Evolutionary conservation across 805 yeast species (phyloP), one percentile per base, ranked within the genome.

Genomic region (Ogataea haglerorum): DNA sequence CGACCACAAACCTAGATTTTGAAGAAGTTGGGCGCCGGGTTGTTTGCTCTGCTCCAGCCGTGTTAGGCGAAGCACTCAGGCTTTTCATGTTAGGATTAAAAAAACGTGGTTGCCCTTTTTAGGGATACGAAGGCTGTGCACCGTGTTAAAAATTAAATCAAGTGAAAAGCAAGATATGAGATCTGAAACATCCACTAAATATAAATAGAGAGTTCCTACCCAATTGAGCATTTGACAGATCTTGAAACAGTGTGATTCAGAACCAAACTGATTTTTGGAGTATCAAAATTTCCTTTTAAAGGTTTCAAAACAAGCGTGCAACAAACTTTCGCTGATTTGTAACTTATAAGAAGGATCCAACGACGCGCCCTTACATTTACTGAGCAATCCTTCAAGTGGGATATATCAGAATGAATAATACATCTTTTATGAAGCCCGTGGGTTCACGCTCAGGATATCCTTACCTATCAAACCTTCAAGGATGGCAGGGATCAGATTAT

Each of bases 61-160:
- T 35, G 33, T 41, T 43, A 4, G 51, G 47, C 13, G 47, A 43
- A 10, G 36, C 19, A 27, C 42, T 40, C 25, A 47, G 32, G 10
- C 45, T 12, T 19, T 35, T 47, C 47, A 47, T 47, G 5, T 14
- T 24, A 15, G 18, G 24, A 24, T n/a, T 30, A 18, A 26, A n/a
- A n/a, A 10, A 24, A 10, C n/a, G 9, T 10, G 3, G 27, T 16
- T 38, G 31, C 29, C 37, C 40, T 27, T 35, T 37, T 38, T 28
- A 19, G 37, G 43, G 36, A 30, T 34, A 22, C 13, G 4, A 38
- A 12, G 49, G 49, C 49, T 28, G 43, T 38, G 40, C 27, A 24
- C 24, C 45, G 25, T 42, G 49, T 45, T 29, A 41, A 45, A 45
- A 41, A 45, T 45, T 36, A 9, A 38, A 45, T 45, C 49, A 45